phyloP scores from a whole-genome alignment of 495 filamentous ascomycete species.

The Cairneyella variabilis region DNA sequence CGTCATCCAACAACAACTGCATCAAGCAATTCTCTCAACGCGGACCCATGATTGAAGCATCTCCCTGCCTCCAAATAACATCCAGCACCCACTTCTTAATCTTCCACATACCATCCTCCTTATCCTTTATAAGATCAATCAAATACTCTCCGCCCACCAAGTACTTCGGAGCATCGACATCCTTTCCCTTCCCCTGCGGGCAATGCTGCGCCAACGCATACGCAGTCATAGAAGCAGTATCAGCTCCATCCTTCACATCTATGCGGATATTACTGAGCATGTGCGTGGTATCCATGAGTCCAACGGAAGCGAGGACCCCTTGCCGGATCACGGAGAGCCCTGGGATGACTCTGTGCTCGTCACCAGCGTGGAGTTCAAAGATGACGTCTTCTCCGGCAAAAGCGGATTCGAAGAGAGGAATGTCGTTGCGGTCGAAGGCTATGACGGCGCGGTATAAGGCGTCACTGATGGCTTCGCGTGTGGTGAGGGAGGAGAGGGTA shows the following conservation, averaged over 20 bases:
- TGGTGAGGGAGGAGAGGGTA: slow-evolving; percentile 2
- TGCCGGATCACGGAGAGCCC: background rate
- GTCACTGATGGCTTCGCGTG: slow-evolving; percentile 12
- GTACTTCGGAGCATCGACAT: slow-evolving; percentile 3
- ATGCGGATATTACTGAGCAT: slow-evolving; percentile 10
- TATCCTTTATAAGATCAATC: slow-evolving; percentile 7
- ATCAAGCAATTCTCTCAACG: background rate
- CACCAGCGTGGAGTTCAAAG: background rate
- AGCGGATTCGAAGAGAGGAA: slow-evolving; percentile 4
- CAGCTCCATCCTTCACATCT: background rate
- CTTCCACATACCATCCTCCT: slow-evolving; percentile 8
- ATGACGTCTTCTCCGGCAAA: background rate
- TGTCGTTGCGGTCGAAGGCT: slow-evolving; percentile 10
- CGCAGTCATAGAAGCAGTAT: slow-evolving; percentile 6
- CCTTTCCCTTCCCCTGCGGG: background rate
- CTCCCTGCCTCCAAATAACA: slow-evolving; percentile 10
- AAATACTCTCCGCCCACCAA: background rate
- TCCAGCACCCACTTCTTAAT: slow-evolving; percentile 10
- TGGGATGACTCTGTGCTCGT: background rate
- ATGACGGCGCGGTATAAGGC: slow-evolving; percentile 6
- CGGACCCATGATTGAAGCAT: slow-evolving; percentile 4
- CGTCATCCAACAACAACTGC: too few species aligned
- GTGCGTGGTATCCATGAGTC: slow-evolving; percentile 17
- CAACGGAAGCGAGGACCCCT: slow-evolving; percentile 1
- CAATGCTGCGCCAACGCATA: slow-evolving; percentile 8